Conservation (phyloP, 176 grass and related monocot genomes). For the Tuctoria greenei region DNA sequence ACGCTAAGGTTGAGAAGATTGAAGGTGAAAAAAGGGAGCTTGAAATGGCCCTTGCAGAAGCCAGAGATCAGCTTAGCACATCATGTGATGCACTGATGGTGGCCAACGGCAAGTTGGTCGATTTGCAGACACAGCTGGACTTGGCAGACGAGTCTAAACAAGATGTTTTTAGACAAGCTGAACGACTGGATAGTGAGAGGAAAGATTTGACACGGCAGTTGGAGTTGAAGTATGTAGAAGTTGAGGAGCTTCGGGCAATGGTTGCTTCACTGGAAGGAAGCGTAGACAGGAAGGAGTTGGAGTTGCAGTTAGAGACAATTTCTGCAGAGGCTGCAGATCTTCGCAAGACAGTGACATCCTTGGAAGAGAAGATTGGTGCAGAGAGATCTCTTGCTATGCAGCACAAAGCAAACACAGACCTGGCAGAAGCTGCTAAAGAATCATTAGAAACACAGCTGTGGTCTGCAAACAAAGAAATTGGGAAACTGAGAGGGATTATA, state of each 20-base stretch:
- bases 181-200: constrained; percentile 47
- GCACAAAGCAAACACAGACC: constrained; percentile 56
- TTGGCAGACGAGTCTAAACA: constrained; percentile 56
- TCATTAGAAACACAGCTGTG: constrained; percentile 54
- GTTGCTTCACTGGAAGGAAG: constrained; percentile 53
- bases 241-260: constrained; percentile 45
- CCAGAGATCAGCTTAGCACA: constrained; percentile 49
- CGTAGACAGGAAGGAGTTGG: constrained; percentile 50
- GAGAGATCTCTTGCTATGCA: constrained; percentile 54
- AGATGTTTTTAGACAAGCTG: constrained; percentile 41
- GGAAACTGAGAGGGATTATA: constrained; percentile 46
- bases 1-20: constrained; percentile 50
- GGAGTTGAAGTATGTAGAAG: constrained; percentile 52
- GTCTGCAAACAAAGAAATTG: constrained; percentile 46
- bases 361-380: constrained; percentile 57
- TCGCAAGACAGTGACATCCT: constrained; percentile 41
- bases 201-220: constrained; percentile 52
- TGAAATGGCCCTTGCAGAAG: constrained; percentile 54
- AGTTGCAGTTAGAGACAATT: constrained; percentile 56
- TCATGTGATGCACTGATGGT: constrained; percentile 46
- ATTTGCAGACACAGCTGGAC: constrained; percentile 64
- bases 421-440: constrained; percentile 46
- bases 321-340: constrained; percentile 50
- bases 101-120: constrained; percentile 58
- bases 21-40: constrained; percentile 71